Evolutionary conservation across 2,329 filamentous ascomycete species (phyloP), one percentile per base, ranked within the genome.

Genomic region (Pleoardoris graminearum): DNA sequence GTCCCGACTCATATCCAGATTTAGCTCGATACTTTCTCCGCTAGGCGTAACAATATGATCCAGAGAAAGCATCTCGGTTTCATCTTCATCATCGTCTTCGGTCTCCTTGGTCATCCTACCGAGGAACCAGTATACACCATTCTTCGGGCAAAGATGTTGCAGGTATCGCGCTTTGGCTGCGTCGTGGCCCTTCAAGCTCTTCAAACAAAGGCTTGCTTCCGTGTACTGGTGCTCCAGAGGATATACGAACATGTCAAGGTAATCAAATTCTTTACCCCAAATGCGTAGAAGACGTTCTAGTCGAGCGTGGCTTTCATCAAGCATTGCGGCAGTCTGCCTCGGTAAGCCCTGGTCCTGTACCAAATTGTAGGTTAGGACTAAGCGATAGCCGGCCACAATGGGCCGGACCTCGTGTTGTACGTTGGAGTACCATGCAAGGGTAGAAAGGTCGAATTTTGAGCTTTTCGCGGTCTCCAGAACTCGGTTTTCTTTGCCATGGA

Each of bases 361-460:
- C 4, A 85, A 73, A 58, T 83, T 83, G 66, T 82, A 85, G 0
- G 76, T 80, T 10, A 85, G 57, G 8, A 81, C 79, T 49, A 79
- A 74, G 3, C 80, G 77, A 58, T 79, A 76, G 2, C 82, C 81
- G 0, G 73, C 75, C 0, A 57, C 72, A 2, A 84, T 72, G 1
- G 76, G 75, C 14, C 75, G 32, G 29, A 63, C 71, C 61, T 84
- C 76, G 57, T 83, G 79, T 1, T 69, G 71, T 0, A 83, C 79
- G 50, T 84, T 80, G 0, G 79, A 77, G 61, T 81, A 84, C 82
- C 76, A 78, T 21, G 53, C 49, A n/a, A 54, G 29, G 7, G 41
- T 41, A 1, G 54, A 43, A 16, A 60, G 27, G 17, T 54, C 45
- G 14, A 54, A 65, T 50, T 49, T 58, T 48, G 75, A 71, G n/a